Evolutionary conservation across 192 early-diverging fungal genomes (phyloP).

Genomic region (Anaeromyces robustus): DNA sequence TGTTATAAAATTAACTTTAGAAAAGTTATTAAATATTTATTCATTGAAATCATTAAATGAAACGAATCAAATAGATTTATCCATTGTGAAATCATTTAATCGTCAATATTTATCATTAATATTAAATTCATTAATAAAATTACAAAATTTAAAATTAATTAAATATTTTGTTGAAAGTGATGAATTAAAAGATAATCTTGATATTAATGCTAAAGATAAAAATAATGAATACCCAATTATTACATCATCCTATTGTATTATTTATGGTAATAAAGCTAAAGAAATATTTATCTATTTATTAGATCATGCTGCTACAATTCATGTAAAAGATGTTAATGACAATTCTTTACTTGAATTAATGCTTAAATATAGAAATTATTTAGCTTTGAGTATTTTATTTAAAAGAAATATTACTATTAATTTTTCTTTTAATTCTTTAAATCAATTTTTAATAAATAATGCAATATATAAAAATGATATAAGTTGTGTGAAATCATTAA

Average conservation of each 20-base stretch:
- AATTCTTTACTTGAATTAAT: not conserved
- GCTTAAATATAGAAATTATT: no score
- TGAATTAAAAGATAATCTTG: not conserved
- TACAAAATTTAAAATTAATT: not conserved
- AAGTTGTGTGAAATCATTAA: no score
- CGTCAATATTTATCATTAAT: not conserved
- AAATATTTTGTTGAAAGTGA: not conserved
- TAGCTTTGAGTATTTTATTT: no score
- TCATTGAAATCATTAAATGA: not conserved
- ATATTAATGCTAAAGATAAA: not conserved
- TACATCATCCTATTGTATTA: not conserved
- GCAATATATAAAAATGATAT: no score
- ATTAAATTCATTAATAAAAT: not conserved
- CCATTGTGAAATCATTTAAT: not conserved
- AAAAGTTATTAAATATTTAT: no score
- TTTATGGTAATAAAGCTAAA: not conserved
- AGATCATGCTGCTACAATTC: not conserved
- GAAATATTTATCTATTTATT: not conserved
- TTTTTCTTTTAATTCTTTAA: no score
- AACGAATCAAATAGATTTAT: no score
- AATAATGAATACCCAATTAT: not conserved
- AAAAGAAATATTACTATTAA: no score
- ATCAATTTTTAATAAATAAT: no score
- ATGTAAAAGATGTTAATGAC: not conserved
- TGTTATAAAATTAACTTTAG: no score